phyloP scores from a whole-genome alignment of 257 asterid species.

The Solanum bulbocastanum region DNA sequence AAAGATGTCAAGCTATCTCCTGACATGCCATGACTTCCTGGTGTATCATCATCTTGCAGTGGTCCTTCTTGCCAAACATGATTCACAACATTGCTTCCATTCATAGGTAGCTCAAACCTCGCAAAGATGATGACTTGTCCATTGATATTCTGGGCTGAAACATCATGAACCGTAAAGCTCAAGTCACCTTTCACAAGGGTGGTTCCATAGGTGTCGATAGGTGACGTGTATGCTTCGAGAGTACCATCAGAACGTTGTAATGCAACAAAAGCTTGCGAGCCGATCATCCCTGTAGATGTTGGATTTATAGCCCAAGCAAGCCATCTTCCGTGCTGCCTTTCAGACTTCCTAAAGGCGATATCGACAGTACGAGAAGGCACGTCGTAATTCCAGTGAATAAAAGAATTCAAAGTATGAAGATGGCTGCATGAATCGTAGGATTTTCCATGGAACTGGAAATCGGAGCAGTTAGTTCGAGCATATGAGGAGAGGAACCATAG shows the following conservation, averaged over 20 bases:
- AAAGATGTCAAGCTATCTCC: not conserved
- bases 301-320: conserved; percentile 3
- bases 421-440: not conserved
- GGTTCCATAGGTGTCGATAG: not conserved
- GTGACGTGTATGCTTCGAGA: not conserved
- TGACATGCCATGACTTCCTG: not conserved
- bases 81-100: not conserved
- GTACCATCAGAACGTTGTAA: not conserved
- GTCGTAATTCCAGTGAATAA: not conserved
- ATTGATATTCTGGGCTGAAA: not conserved
- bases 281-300: not conserved
- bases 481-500: not conserved
- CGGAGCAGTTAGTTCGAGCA: not conserved
- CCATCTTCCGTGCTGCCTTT: not conserved
- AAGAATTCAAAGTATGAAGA: not conserved
- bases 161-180: not conserved
- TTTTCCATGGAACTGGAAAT: not conserved
- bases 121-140: not conserved
- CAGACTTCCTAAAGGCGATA: not conserved
- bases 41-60: not conserved
- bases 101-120: not conserved
- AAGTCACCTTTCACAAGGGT: not conserved
- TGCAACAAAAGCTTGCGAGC: not conserved
- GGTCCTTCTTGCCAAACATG: not conserved
- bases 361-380: not conserved